phyloP scores from a whole-genome alignment of 345 rosid genomes.

The Odontarrhena argentea region DNA sequence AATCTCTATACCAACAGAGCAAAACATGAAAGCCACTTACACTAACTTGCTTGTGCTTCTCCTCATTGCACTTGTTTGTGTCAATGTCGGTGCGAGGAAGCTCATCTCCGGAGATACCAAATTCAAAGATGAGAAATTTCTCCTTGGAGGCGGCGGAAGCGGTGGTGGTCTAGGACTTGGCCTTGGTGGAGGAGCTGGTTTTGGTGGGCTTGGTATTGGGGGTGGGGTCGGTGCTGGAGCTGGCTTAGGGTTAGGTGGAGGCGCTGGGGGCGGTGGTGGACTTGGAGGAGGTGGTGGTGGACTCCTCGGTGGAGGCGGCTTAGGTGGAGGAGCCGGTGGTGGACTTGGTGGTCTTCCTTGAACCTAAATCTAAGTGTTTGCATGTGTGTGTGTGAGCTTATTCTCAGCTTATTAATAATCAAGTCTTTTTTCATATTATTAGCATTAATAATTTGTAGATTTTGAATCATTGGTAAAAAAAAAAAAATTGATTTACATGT shows the following conservation, averaged over 20 bases:
- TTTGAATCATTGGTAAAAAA: neutral
- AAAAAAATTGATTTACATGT: neutral
- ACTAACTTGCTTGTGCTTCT: slow-evolving; percentile 31
- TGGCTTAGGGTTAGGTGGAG: slow-evolving; percentile 37
- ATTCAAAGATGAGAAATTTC: slow-evolving; percentile 41
- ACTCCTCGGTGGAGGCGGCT: slow-evolving; percentile 43
- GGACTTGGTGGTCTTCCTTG: slow-evolving; percentile 41
- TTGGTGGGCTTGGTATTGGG: slow-evolving; percentile 38
- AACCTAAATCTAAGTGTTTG: slow-evolving; percentile 10
- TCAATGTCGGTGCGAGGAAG: slow-evolving; percentile 48
- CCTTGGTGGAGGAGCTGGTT: slow-evolving; percentile 29
- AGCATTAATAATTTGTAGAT: slow-evolving; percentile 16
- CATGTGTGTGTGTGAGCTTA: slow-evolving; percentile 22
- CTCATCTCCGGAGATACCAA: slow-evolving; percentile 35
- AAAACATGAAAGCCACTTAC: slow-evolving; percentile 33
- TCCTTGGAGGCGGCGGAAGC: slow-evolving; percentile 24
- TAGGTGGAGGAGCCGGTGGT: slow-evolving; percentile 37
- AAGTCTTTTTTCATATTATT: slow-evolving; percentile 12
- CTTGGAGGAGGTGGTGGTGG: slow-evolving; percentile 39
- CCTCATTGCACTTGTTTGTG: slow-evolving; percentile 41
- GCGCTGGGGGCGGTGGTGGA: slow-evolving; percentile 39
- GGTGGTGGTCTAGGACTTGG: slow-evolving; percentile 36
- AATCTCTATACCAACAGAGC: slow-evolving; percentile 28
- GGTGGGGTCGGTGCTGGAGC: slow-evolving; percentile 37
- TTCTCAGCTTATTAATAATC: slow-evolving; percentile 10